Evolutionary conservation across 179 eudicot genomes (phyloP).

Genomic region (Heliamphora pulchella): DNA sequence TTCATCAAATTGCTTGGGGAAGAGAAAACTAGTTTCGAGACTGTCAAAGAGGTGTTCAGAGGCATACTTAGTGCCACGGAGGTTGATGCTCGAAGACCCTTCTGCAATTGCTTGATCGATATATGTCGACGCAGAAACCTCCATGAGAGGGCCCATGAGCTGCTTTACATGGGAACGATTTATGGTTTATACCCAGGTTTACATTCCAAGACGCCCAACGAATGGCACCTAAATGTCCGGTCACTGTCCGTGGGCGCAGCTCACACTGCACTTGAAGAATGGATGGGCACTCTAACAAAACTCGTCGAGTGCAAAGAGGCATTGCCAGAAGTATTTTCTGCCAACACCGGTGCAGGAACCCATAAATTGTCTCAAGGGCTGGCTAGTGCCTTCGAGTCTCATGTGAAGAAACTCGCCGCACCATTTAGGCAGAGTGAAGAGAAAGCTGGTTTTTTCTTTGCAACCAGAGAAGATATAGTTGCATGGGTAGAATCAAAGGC

Average conservation of each 20-base stretch:
- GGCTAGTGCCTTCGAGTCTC: constrained; percentile 64
- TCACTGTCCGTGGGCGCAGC: constrained; percentile 92
- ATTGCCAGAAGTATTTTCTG: constrained; percentile 62
- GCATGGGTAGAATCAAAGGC: constrained; percentile 59
- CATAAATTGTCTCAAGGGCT: constrained; percentile 87
- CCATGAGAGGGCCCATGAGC: constrained; percentile 74
- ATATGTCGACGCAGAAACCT: constrained; percentile 56
- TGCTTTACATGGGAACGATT: constrained; percentile 58
- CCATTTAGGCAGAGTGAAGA: constrained; percentile 75
- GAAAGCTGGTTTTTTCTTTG: constrained; percentile 63
- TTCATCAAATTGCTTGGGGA: constrained; percentile 47
- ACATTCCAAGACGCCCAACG: constrained; percentile 67
- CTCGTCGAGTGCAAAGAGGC: constrained; percentile 55
- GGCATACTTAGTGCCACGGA: constrained; percentile 45
- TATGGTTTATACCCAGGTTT: constrained; percentile 85
- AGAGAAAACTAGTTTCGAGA: constrained; percentile 37
- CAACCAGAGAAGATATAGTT: constrained; percentile 66
- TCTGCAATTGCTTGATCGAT: constrained; percentile 91
- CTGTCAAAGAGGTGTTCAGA: constrained; percentile 61
- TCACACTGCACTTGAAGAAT: constrained; percentile 84
- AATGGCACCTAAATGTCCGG: constrained; percentile 84
- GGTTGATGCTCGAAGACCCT: constrained; percentile 70
- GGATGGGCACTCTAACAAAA: constrained; percentile 64
- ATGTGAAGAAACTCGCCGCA: constrained; percentile 53
- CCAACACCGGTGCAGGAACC: constrained; percentile 84